A percentile compares a stretch with the other conserved stretches of the same genome.
phyloP scores from a whole-genome alignment of 1,139 yeast species.

The Lodderomyces pseudojiufengensis region DNA sequence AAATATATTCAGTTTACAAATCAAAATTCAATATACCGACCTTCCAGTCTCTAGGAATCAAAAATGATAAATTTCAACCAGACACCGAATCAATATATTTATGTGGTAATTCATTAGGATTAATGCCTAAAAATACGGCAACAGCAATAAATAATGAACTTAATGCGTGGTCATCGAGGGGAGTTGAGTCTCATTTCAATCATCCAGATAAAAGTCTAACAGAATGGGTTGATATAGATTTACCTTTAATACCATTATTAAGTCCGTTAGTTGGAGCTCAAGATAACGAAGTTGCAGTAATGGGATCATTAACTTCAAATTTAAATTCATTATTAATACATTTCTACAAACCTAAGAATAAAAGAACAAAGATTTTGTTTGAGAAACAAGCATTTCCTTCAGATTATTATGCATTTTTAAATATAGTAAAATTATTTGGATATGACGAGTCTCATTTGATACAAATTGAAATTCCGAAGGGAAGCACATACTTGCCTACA shows the following conservation, averaged over 20 bases:
- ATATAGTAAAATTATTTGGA: slow-evolving; percentile 66
- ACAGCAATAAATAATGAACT: slow-evolving; percentile 62
- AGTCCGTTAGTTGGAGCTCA: slow-evolving; percentile 76
- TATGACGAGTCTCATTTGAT: slow-evolving; percentile 57
- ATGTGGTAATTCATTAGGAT: slow-evolving; percentile 89
- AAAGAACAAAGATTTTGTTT: slow-evolving; percentile 66
- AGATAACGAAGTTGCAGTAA: slow-evolving; percentile 71
- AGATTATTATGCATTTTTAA: slow-evolving; percentile 81
- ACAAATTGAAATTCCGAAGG: slow-evolving; percentile 55
- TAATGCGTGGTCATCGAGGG: slow-evolving; percentile 76
- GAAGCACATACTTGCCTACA: slow-evolving; percentile 56
- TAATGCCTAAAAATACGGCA: slow-evolving; percentile 71
- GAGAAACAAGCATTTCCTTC: slow-evolving; percentile 91
- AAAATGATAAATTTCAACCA: slow-evolving; percentile 15
- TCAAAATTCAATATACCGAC: slow-evolving; percentile 60
- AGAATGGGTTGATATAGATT: slow-evolving; percentile 80
- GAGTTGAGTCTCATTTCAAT: slow-evolving; percentile 80
- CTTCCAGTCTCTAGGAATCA: slow-evolving; percentile 47
- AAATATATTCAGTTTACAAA: slow-evolving; percentile 31
- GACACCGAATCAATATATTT: slow-evolving; percentile 50
- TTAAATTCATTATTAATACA: slow-evolving; percentile 69
- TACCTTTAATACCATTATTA: slow-evolving; percentile 65
- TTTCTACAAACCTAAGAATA: slow-evolving; percentile 66
- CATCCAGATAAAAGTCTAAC: slow-evolving; percentile 48
- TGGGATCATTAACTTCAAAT: slow-evolving; percentile 84